Conservation (phyloP, 1,284 basidiomycete species). For the Marasmius oreades region DNA sequence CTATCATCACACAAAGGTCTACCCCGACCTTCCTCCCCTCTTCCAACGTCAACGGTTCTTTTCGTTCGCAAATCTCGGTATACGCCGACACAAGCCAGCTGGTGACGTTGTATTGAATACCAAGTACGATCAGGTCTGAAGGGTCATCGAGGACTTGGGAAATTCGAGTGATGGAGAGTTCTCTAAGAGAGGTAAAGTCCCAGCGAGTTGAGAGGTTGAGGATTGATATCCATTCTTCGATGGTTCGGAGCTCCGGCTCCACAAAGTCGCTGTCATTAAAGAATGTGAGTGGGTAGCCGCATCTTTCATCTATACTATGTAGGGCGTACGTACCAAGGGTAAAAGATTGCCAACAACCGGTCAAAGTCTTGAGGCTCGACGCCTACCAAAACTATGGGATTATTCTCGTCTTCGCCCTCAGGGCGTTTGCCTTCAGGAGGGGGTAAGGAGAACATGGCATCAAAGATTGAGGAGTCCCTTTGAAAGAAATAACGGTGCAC, state of each 20-base stretch:
- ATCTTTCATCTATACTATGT: too few relatives aligned
- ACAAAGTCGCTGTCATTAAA: constrained; percentile 7
- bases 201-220: constrained; percentile 28
- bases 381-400: constrained; percentile 21
- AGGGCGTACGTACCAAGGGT: constrained; percentile 13
- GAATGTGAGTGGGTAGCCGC: too few relatives aligned
- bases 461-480: constrained; percentile 22
- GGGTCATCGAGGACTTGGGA: constrained; percentile 13
- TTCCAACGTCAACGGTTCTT: constrained; percentile 16
- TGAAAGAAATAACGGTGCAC: constrained; percentile 22
- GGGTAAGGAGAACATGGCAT: constrained; percentile 23
- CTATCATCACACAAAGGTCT: constrained; percentile 6
- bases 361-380: constrained; percentile 17
- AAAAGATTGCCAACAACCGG: constrained; percentile 13
- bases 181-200: constrained; percentile 22
- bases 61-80: constrained; percentile 19
- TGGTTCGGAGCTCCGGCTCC: constrained; percentile 14
- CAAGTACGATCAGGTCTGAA: constrained; percentile 23
- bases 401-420: constrained; percentile 22
- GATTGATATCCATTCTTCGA: constrained; percentile 31
- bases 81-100: constrained; percentile 26
- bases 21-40: constrained; percentile 14
- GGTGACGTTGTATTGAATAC: constrained; percentile 19
- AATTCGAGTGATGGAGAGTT: constrained; percentile 23
- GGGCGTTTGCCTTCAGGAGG: constrained; percentile 12